These are phyloP conservation scores for Populus hybrid DNA, from an alignment of 441 rosid genomes.

Conservation along the genomic window DNA sequence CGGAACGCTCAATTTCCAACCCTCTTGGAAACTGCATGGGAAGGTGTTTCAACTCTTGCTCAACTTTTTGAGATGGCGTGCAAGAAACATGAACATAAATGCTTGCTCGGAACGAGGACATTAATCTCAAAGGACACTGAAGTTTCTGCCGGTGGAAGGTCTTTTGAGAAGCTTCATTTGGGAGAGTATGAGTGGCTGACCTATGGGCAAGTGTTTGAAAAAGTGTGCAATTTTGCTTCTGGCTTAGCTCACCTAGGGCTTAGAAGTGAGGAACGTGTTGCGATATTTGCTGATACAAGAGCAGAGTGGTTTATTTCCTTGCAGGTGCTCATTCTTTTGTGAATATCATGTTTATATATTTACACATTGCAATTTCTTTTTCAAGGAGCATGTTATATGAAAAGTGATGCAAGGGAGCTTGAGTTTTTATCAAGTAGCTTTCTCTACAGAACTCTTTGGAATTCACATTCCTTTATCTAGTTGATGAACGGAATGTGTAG, in stretches of 20 bases:
- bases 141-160: conserved; percentile 55
- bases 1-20: conserved; percentile 52
- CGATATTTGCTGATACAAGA: conserved; percentile 94
- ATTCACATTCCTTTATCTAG: not conserved
- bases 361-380: not conserved
- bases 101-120: conserved; percentile 73
- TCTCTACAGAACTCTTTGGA: not conserved
- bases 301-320: conserved; percentile 94
- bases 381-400: not conserved
- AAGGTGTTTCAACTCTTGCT: conserved; percentile 75
- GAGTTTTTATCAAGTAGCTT: not conserved
- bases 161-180: conserved; percentile 90
- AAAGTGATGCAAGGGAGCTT: not conserved
- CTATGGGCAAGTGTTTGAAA: conserved; percentile 55
- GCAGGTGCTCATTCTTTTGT: conserved; percentile 52
- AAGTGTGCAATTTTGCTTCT: conserved; percentile 74
- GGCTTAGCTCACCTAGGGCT: conserved; percentile 81
- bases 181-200: conserved; percentile 92
- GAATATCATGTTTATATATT: not conserved
- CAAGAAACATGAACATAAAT: conserved; percentile 45
- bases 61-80: conserved; percentile 88
- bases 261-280: conserved; percentile 69
- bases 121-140: conserved; percentile 65
- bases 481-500: not conserved
- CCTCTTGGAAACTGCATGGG: conserved; percentile 75